Evolutionary conservation across 306 rosid genomes (phyloP).

Genomic region (Inga laurina): DNA sequence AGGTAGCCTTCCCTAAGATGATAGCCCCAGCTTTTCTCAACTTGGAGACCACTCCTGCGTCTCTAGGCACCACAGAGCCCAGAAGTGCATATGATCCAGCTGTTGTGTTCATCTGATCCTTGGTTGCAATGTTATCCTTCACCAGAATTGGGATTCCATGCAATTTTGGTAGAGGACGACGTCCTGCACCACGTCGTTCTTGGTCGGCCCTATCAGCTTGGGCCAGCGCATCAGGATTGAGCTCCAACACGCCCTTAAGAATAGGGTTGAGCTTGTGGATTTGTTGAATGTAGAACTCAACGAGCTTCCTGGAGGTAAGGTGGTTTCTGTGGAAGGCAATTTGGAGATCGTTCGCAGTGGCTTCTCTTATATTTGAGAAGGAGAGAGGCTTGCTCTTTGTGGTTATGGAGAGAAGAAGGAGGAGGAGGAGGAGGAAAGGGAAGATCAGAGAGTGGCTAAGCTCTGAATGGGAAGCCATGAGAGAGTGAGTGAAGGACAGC

Average conservation of each 20-base stretch:
- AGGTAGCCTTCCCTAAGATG: conserved; percentile 64
- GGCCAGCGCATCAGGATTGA: conserved; percentile 62
- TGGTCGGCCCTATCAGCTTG: conserved; percentile 57
- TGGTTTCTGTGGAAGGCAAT: conserved; percentile 17
- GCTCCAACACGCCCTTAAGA: conserved; percentile 53
- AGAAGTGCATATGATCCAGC: conserved; percentile 65
- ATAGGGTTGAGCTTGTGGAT: conserved; percentile 44
- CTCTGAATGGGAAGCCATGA: conserved; percentile 30
- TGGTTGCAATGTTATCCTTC: conserved; percentile 68
- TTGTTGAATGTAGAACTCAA: conserved; percentile 54
- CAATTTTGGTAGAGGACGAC: conserved; percentile 24
- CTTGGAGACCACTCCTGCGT: conserved; percentile 60
- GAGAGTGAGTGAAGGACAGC: background rate
- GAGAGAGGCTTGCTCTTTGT: no score
- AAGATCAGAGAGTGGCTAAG: background rate
- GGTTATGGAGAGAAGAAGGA: background rate
- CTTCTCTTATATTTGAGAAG: conserved; percentile 56
- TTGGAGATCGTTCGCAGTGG: conserved; percentile 25
- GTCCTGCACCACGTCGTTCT: conserved; percentile 30
- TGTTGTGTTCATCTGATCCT: conserved; percentile 67
- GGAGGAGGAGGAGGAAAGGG: background rate
- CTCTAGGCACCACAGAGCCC: conserved; percentile 65
- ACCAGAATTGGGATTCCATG: conserved; percentile 72
- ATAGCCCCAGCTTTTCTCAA: conserved; percentile 72
- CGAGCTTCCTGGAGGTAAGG: conserved; percentile 60